Conservation (phyloP, 2,329 filamentous ascomycete genomes). For the Scedosporium aurantiacum region DNA sequence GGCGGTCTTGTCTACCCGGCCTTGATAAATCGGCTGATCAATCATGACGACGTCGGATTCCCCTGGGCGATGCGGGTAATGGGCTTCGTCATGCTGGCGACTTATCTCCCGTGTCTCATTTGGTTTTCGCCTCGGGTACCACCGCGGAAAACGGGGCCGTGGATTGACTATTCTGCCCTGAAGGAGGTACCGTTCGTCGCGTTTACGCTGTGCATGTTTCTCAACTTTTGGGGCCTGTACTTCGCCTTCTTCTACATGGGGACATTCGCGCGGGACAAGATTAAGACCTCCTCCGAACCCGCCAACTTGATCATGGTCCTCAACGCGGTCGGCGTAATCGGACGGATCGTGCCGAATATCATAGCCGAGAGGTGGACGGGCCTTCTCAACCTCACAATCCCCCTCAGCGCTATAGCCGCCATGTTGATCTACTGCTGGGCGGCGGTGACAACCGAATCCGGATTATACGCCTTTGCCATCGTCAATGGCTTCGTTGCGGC, state of each 20-base stretch:
- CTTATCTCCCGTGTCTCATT: slow-evolving; percentile 23
- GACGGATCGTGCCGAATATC: slow-evolving; percentile 35
- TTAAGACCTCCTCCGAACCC: slow-evolving; percentile 11
- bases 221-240: slow-evolving; percentile 25
- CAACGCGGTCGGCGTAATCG: slow-evolving; percentile 40
- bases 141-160: slow-evolving; percentile 24
- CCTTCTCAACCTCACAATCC: slow-evolving; percentile 38
- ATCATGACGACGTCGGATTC: slow-evolving; percentile 36
- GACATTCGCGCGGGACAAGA: slow-evolving; percentile 30
- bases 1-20: slow-evolving; percentile 43
- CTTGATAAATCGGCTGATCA: slow-evolving; percentile 30
- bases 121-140: slow-evolving; percentile 30
- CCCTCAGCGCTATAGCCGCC: slow-evolving; percentile 16
- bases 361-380: slow-evolving; percentile 38
- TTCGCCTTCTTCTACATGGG: slow-evolving; percentile 38
- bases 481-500: slow-evolving; percentile 41
- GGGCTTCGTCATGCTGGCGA: slow-evolving; percentile 32
- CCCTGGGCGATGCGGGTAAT: slow-evolving; percentile 41
- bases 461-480: slow-evolving; percentile 19
- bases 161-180: slow-evolving; percentile 33
- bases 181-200: slow-evolving; percentile 25
- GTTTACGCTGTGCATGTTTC: slow-evolving; percentile 21
- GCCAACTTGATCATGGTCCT: slow-evolving; percentile 22
- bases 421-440: slow-evolving; percentile 20
- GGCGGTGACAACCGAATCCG: slow-evolving; percentile 13